These are phyloP conservation scores for Eucalyptus regnans DNA, from an alignment of 345 rosid species.

Conservation along the genomic window DNA sequence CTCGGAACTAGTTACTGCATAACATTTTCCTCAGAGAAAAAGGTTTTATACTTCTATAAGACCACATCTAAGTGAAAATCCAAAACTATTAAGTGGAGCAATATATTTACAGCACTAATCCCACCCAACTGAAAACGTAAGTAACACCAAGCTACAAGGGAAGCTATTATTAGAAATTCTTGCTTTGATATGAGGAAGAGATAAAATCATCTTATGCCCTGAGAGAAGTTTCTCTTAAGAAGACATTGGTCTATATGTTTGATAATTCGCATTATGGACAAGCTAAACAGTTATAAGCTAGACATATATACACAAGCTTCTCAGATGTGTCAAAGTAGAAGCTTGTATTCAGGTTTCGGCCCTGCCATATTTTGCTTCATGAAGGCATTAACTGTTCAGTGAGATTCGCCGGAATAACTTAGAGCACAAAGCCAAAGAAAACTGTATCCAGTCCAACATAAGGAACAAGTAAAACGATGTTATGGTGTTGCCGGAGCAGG, in stretches of 20 bases:
- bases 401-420: not conserved
- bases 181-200: not conserved
- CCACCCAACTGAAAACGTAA: not conserved
- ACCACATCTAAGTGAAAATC: not conserved
- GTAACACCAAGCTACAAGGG: not conserved
- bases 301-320: not conserved
- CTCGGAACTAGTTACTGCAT: not conserved
- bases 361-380: not conserved
- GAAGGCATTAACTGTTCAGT: not conserved
- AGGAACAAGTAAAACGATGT: not conserved
- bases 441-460: not conserved
- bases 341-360: not conserved
- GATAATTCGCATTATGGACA: not conserved
- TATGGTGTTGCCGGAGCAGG: not conserved
- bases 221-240: not conserved
- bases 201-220: not conserved
- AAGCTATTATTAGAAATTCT: not conserved
- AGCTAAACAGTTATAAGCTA: not conserved
- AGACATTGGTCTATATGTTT: not conserved
- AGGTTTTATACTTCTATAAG: not conserved
- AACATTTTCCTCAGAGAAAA: not conserved
- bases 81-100: not conserved
- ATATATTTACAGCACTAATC: not conserved
- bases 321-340: not conserved
- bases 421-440: not conserved